Percentiles rank a stretch among this genome's conserved stretches.
These are phyloP conservation scores for Plasmodium billcollinsi DNA, from an alignment of 169 alveolate genomes.

Conservation along the genomic window DNA sequence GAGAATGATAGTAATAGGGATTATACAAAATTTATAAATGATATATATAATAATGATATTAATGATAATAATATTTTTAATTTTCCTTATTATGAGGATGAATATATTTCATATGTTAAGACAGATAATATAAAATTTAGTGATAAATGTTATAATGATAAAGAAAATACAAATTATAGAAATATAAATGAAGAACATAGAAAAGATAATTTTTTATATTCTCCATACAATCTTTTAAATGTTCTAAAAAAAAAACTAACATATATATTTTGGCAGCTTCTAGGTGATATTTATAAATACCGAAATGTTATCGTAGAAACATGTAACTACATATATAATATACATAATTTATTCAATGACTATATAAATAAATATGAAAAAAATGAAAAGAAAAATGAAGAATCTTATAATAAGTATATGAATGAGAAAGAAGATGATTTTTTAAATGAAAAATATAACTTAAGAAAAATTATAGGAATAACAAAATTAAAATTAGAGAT, in stretches of 20 bases:
- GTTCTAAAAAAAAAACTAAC: slow-evolving; percentile 36
- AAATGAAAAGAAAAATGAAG: neutral
- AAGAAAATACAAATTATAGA: too few species aligned
- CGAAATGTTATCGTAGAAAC: slow-evolving; percentile 34
- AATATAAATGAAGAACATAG: too few species aligned
- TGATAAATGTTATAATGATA: too few species aligned
- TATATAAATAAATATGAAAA: slow-evolving; percentile 14
- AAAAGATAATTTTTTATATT: too few species aligned
- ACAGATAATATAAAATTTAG: too few species aligned
- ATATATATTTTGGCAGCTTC: slow-evolving; percentile 27
- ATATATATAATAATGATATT: too few species aligned
- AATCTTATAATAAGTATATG: neutral
- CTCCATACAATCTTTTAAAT: neutral
- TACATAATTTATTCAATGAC: slow-evolving; percentile 2
- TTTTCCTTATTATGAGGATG: too few species aligned
- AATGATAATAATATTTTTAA: too few species aligned
- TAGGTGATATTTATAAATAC: slow-evolving; percentile 54
- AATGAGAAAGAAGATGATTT: slow-evolving; percentile 19
- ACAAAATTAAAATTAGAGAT: slow-evolving; percentile 18
- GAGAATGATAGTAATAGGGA: too few species aligned
- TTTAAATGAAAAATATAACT: slow-evolving; percentile 38
- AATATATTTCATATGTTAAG: too few species aligned
- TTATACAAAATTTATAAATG: too few species aligned
- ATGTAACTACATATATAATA: slow-evolving; percentile 20
- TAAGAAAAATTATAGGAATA: slow-evolving; percentile 30